Percentiles rank a stretch among this genome's conserved stretches.
phyloP scores from a whole-genome alignment of 192 early-diverging fungal genomes.

The Haplosporangium gracile region DNA sequence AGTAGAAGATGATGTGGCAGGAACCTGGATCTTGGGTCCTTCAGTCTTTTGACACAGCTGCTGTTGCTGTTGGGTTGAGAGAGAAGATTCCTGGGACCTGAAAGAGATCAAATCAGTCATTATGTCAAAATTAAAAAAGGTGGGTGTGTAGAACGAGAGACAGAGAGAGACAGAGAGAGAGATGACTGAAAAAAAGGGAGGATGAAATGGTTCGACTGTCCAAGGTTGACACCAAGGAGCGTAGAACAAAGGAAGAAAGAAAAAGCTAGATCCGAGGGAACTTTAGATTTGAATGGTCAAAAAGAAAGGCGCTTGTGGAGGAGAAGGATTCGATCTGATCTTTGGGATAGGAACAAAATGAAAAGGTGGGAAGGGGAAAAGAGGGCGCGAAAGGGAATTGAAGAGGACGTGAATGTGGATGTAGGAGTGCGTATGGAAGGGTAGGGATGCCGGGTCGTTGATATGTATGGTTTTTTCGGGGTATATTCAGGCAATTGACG shows the following conservation, averaged over 20 bases:
- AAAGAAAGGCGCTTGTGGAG: neutral
- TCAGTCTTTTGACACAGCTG: neutral
- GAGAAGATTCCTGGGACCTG: slow-evolving; percentile 1
- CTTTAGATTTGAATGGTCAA: neutral
- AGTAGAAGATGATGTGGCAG: neutral
- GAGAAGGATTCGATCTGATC: neutral
- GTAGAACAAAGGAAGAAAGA: neutral
- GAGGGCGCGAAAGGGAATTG: neutral
- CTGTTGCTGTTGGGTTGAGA: slow-evolving; percentile 2
- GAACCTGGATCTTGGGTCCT: neutral
- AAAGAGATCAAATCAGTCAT: slow-evolving; percentile 6
- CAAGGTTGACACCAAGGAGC: neutral
- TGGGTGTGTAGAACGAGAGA: neutral
- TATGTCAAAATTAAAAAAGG: neutral
- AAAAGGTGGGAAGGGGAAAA: neutral
- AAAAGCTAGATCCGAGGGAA: too few relatives aligned
- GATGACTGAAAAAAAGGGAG: neutral
- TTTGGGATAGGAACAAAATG: neutral
- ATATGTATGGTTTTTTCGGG: too few relatives aligned
- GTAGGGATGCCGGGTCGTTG: neutral
- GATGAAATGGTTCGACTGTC: neutral
- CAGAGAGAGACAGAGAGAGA: neutral
- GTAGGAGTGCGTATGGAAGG: neutral
- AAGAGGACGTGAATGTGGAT: neutral
- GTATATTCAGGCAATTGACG: too few relatives aligned